Conservation (phyloP, 1,139 yeast species). For the Scheffersomyces titani region DNA sequence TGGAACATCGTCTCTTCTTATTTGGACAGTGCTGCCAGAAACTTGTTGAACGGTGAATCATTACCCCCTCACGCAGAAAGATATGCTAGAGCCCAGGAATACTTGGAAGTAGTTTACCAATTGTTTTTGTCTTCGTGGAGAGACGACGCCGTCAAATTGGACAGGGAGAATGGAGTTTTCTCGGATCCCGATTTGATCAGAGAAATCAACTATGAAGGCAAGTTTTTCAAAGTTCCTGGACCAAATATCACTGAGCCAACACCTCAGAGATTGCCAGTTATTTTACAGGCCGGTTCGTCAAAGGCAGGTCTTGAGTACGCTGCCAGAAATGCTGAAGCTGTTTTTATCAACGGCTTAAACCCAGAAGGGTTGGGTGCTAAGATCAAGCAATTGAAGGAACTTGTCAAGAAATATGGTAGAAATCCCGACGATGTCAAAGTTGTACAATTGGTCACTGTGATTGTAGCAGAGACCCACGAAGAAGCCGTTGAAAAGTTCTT, state of each 20-base stretch:
- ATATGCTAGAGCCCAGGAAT: slow-evolving; percentile 44
- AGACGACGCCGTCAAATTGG: slow-evolving; percentile 42
- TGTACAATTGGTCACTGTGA: slow-evolving; percentile 31
- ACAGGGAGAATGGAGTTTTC: slow-evolving; percentile 27
- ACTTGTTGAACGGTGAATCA: slow-evolving; percentile 32
- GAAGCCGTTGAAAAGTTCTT: slow-evolving; percentile 33
- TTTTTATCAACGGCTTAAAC: slow-evolving; percentile 33
- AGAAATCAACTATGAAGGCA: slow-evolving; percentile 41
- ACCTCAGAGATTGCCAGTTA: slow-evolving; percentile 45
- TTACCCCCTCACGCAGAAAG: slow-evolving; percentile 43
- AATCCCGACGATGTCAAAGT: slow-evolving; percentile 37
- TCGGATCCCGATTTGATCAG: slow-evolving; percentile 42
- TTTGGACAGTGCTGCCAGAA: slow-evolving; percentile 42
- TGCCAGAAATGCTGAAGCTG: slow-evolving; percentile 47
- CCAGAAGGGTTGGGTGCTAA: slow-evolving; percentile 30
- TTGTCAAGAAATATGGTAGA: slow-evolving; percentile 36
- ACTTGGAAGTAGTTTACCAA: slow-evolving; percentile 40
- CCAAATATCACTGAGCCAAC: slow-evolving; percentile 46
- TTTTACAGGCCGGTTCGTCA: slow-evolving; percentile 52
- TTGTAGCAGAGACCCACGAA: slow-evolving; percentile 37
- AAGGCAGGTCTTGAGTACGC: slow-evolving; percentile 44
- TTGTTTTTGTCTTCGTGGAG: slow-evolving; percentile 46
- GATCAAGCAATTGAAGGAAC: slow-evolving; percentile 26
- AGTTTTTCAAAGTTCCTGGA: slow-evolving; percentile 45
- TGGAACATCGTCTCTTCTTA: slow-evolving; percentile 47